phyloP scores from a whole-genome alignment of 2,329 filamentous ascomycete species.

The Colletotrichum euphorbiae region DNA sequence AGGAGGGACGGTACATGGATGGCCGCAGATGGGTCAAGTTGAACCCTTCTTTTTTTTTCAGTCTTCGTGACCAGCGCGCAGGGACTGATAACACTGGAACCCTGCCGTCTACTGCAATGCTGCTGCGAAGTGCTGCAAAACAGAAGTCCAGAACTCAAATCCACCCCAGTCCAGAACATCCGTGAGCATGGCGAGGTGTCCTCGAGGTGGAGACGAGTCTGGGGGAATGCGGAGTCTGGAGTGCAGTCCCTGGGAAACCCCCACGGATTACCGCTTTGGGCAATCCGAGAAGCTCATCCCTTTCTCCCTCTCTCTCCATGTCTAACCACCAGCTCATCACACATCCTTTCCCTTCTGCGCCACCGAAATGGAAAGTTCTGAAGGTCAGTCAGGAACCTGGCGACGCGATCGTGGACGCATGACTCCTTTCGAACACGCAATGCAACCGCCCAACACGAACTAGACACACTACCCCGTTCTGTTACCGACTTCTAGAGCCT shows the following conservation, averaged over 20 bases:
- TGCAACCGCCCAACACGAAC: not conserved
- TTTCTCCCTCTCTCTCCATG: conserved; percentile 43
- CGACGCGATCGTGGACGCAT: conserved; percentile 24
- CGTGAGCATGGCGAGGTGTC: not conserved
- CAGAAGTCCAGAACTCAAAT: conserved; percentile 15
- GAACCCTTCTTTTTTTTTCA: conserved; percentile 7
- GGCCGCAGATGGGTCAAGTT: conserved; percentile 6
- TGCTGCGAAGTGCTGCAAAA: not conserved
- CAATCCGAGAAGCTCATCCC: conserved; percentile 36
- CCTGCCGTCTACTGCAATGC: not conserved
- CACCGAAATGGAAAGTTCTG: not conserved
- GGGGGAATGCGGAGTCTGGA: conserved; percentile 29
- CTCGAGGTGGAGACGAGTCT: conserved; percentile 13
- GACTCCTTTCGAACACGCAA: conserved; percentile 24
- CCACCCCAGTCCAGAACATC: conserved; percentile 18
- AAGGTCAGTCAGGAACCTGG: conserved; percentile 10
- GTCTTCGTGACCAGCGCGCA: conserved; percentile 13
- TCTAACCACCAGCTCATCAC: conserved; percentile 47
- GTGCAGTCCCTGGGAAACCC: conserved; percentile 19
- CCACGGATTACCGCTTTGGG: conserved; percentile 29
- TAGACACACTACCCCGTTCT: not conserved
- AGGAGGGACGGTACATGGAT: not conserved
- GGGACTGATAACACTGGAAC: conserved; percentile 1
- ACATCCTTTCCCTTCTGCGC: conserved; percentile 26
- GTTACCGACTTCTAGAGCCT: not conserved